These are phyloP conservation scores for Backusella tuberculispora DNA, from an alignment of 192 early-diverging fungal species.

Conservation along the genomic window DNA sequence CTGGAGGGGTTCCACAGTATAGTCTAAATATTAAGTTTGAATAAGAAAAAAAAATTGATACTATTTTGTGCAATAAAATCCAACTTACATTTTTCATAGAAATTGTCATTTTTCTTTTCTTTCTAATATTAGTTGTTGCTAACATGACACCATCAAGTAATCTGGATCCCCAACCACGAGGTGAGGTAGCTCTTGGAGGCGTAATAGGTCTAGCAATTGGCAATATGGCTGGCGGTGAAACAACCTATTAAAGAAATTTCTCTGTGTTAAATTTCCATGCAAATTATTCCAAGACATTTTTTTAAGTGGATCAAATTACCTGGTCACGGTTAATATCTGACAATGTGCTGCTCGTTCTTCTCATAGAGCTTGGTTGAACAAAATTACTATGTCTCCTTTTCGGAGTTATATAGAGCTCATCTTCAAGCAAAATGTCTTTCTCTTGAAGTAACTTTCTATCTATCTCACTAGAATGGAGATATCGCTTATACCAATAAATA, in stretches of 20 bases:
- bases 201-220: not conserved
- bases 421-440: not conserved
- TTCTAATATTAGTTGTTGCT: conserved; percentile 35
- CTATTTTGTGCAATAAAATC: not conserved
- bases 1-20: conserved; percentile 79
- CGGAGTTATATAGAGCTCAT: not conserved
- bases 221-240: conserved; percentile 3
- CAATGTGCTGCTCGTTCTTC: conserved; percentile 3
- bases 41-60: not conserved
- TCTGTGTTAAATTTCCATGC: not conserved
- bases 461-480: not conserved
- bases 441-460: not conserved
- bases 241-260: not conserved
- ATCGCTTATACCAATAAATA: conserved; percentile 26
- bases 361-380: not conserved
- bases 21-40: conserved; percentile 48
- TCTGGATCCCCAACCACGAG: conserved; percentile 10
- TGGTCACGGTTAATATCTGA: conserved; percentile 1
- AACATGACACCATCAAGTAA: conserved; percentile 15
- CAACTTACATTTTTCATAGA: conserved; percentile 63
- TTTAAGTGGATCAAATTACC: not conserved
- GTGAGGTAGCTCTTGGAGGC: not conserved
- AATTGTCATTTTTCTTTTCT: conserved; percentile 57
- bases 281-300: not conserved
- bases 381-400: conserved; percentile 4